Base-by-base conservation (phyloP, 192 early-diverging fungal genomes). In the Coemansia sp. region DNA sequence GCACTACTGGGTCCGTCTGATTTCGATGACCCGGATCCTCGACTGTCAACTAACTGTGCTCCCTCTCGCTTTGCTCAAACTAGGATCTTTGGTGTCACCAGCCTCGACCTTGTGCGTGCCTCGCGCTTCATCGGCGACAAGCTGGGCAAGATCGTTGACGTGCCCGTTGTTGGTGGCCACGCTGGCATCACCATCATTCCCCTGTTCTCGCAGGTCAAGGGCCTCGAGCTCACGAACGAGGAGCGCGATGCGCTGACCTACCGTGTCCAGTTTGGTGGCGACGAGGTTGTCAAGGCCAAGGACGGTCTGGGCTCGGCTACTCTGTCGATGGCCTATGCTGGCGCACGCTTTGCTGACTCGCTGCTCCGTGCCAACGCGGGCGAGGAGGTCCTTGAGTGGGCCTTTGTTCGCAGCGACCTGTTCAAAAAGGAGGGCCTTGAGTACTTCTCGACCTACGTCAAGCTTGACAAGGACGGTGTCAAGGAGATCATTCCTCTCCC, bases 251-350 rank as follows among this genome's bases (percentile, higher is more conserved):
- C 85, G 18, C 85, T 99, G 62, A 98, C 95, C 65, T 68, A 99
- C 85, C 93, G 97, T 59, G 95, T 99, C 67, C 97, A 99, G 85
- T 99, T 91, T 73, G 97, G 95, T 75, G 97, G 97, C 68, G 97
- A 99, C 73, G 97, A 99, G 78, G 97, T 99, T 61, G 97, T 99
- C 77, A 93, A 99, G 89, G 97, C 97, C 75, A 99, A 99, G 90
- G 90, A 94, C 85, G 96, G 96, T 62, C 87, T 89, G 21, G 94
- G 92, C 50, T 91, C 90, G 24, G 93, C 94, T 33, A 95, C 93
- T 6, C 86, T 95, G 36, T 94, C 92, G 51, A 94, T 95, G 94
- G 92, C 93, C 38, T 89, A 84, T 38, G 92, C 92, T 59, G 92
- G 90, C 37, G 94, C 94, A 16, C 90, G 95, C 58, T 97, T 99